Percentiles rank a stretch among this genome's conserved stretches.
phyloP scores from a whole-genome alignment of 305 asterid genomes.

The Fraxinus floribunda region DNA sequence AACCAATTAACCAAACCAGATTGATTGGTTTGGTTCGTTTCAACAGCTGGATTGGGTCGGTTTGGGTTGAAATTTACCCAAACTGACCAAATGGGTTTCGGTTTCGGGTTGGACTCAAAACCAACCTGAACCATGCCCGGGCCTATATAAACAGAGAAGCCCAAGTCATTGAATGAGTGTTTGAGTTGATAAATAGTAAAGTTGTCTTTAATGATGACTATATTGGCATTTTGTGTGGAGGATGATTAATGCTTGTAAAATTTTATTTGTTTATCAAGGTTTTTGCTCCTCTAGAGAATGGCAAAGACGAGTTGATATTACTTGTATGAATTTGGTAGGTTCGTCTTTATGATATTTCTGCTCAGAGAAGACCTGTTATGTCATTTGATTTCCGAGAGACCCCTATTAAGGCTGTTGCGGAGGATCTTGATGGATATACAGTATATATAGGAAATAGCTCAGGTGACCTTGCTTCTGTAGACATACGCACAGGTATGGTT shows the following conservation, averaged over 20 bases:
- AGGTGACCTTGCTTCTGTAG: conserved; percentile 93
- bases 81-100: neutral
- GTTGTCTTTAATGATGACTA: neutral
- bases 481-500: conserved; percentile 77
- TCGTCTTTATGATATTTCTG: conserved; percentile 85
- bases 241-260: neutral
- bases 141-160: neutral
- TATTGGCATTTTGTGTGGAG: neutral
- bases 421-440: conserved; percentile 77
- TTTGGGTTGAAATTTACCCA: neutral
- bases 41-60: neutral
- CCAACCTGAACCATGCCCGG: neutral
- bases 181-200: neutral
- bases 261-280: neutral
- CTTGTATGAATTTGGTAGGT: conserved; percentile 47
- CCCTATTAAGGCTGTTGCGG: conserved; percentile 72
- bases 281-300: conserved; percentile 10
- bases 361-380: conserved; percentile 91
- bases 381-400: conserved; percentile 85
- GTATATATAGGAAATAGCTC: conserved; percentile 83
- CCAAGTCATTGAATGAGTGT: neutral
- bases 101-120: neutral
- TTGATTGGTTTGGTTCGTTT: neutral
- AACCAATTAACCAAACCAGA: neutral
- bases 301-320: conserved; percentile 5